Conservation (phyloP, 169 alveolate species). For the Pseudocohnilembus persalinus region DNA sequence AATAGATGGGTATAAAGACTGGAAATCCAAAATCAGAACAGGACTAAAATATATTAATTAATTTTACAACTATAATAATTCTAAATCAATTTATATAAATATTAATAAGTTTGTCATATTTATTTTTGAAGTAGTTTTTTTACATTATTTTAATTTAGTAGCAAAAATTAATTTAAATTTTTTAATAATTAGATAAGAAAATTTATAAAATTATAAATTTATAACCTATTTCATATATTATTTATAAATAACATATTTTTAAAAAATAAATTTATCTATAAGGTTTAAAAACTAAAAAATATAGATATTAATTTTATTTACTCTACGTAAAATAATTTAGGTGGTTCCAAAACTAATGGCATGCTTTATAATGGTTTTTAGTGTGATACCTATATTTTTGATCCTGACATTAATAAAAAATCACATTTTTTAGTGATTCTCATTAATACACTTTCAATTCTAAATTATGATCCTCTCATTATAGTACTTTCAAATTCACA, state of each 20-base stretch:
- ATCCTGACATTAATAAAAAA: conserved; percentile 65
- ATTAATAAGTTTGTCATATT: no score
- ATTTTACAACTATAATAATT: no score
- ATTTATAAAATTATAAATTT: no score
- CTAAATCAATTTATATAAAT: no score
- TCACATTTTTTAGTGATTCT: conserved; percentile 63
- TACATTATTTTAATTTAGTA: no score
- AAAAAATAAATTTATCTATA: no score
- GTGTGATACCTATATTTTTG: conserved; percentile 60
- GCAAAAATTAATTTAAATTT: no score
- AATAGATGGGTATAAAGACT: conserved; percentile 78
- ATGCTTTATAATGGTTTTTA: conserved; percentile 70
- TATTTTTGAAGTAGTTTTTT: no score
- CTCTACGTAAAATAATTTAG: conserved; percentile 34
- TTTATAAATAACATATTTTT: no score
- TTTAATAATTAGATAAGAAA: no score
- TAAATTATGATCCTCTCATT: conserved; percentile 73
- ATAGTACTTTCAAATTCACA: conserved; percentile 64
- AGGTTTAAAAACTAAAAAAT: conserved; percentile 22
- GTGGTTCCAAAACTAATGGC: conserved; percentile 83
- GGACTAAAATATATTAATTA: no score
- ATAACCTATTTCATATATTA: no score
- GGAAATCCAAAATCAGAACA: conserved; percentile 77
- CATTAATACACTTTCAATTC: conserved; percentile 76
- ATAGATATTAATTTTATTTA: conserved; percentile 3